Percentiles rank a stretch among this genome's conserved stretches.
phyloP scores from a whole-genome alignment of 495 filamentous ascomycete species.

The Patellaria atrata region DNA sequence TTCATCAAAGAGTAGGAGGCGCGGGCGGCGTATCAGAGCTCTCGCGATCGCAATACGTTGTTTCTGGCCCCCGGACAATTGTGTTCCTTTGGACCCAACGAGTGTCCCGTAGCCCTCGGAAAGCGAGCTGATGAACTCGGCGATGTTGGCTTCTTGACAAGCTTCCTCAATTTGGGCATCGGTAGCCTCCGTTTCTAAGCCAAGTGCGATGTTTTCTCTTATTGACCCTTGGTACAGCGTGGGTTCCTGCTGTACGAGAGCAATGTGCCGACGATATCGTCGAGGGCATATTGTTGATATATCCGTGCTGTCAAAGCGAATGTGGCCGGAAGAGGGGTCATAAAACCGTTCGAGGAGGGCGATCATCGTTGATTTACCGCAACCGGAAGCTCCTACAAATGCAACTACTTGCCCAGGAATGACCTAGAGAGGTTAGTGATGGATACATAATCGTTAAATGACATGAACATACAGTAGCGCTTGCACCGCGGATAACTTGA shows the following conservation, averaged over 20 bases:
- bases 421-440: slow-evolving; percentile 1
- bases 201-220: slow-evolving; percentile 66
- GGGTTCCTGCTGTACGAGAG: slow-evolving; percentile 73
- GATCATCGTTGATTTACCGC: slow-evolving; percentile 22
- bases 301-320: slow-evolving; percentile 13
- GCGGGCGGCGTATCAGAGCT: slow-evolving; percentile 21
- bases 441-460: not conserved
- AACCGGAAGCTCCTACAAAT: slow-evolving; percentile 19
- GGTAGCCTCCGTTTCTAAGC: slow-evolving; percentile 41
- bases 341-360: slow-evolving; percentile 20
- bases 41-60: slow-evolving; percentile 39
- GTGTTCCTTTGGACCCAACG: slow-evolving; percentile 51
- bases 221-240: slow-evolving; percentile 75
- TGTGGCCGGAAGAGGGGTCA: slow-evolving; percentile 16
- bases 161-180: slow-evolving; percentile 56
- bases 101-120: too few relatives aligned
- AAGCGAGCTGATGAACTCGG: slow-evolving; percentile 67
- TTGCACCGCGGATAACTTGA: slow-evolving; percentile 9
- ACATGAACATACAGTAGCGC: too few relatives aligned
- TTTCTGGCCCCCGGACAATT: slow-evolving; percentile 52
- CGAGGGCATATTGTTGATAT: slow-evolving; percentile 63
- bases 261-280: slow-evolving; percentile 56
- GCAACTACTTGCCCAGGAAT: slow-evolving; percentile 11
- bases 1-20: slow-evolving; percentile 43
- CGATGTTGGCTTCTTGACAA: slow-evolving; percentile 79